These are phyloP conservation scores for Fusarium papillatum DNA, from an alignment of 2,329 filamentous ascomycete genomes.

Conservation along the genomic window DNA sequence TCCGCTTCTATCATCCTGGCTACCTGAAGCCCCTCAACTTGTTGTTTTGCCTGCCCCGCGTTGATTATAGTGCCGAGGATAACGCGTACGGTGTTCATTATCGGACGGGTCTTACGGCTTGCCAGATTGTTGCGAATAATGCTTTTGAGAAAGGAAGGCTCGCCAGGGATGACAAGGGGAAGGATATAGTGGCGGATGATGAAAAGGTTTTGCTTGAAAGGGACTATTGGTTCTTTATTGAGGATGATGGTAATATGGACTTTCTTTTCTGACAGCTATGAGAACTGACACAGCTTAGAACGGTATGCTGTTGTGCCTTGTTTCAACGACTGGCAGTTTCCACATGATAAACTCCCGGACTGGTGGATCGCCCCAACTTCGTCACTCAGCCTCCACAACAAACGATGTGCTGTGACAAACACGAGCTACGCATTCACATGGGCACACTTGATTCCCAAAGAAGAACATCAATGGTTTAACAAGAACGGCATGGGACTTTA, in stretches of 20 bases:
- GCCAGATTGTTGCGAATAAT: conserved; percentile 37
- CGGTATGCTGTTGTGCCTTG: conserved; percentile 32
- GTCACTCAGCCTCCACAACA: background rate
- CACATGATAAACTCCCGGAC: conserved; percentile 26
- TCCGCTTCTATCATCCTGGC: conserved; percentile 37
- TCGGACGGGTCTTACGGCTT: conserved; percentile 26
- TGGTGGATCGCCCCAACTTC: conserved; percentile 26
- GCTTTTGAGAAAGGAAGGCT: conserved; percentile 18
- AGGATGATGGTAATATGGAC: conserved; percentile 19
- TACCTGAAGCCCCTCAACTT: conserved; percentile 34
- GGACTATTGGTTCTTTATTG: conserved; percentile 38
- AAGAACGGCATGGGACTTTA: conserved; percentile 38
- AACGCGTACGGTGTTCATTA: conserved; percentile 26
- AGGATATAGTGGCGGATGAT: conserved; percentile 1
- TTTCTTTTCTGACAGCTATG: background rate
- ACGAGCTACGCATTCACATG: conserved; percentile 36
- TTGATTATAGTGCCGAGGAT: conserved; percentile 15
- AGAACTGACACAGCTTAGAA: conserved; percentile 12
- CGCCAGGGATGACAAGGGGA: conserved; percentile 21
- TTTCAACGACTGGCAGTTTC: conserved; percentile 38
- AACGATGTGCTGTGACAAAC: conserved; percentile 34
- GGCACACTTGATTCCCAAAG: conserved; percentile 31
- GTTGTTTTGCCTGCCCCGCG: conserved; percentile 33
- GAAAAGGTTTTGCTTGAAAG: conserved; percentile 23
- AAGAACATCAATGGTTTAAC: conserved; percentile 35